Conservation (phyloP, 108 stramenopile genomes). For the Nitzschia sp. region DNA sequence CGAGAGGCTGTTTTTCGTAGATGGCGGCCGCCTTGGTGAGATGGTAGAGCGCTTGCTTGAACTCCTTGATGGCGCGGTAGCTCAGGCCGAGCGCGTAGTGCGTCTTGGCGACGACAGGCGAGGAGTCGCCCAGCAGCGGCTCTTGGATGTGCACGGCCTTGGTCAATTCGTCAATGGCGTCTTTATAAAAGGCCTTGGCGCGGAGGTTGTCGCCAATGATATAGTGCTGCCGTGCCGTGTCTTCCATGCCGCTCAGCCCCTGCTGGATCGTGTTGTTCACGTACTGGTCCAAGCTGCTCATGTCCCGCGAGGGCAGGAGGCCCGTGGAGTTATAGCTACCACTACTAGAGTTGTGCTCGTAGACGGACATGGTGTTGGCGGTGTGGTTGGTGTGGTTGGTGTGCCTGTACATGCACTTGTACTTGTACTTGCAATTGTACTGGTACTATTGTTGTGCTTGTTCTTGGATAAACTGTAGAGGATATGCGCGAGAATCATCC, state of each 20-base stretch:
- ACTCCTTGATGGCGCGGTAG: conserved; percentile 28
- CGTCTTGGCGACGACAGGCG: conserved; percentile 20
- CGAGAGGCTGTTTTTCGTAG: conserved; percentile 10
- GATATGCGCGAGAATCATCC: too few relatives aligned
- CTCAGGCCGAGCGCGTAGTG: conserved; percentile 30
- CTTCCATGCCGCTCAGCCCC: conserved; percentile 12
- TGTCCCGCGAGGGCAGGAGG: too few relatives aligned
- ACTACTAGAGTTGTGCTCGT: too few relatives aligned
- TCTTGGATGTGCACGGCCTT: conserved; percentile 29
- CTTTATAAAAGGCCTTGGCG: conserved; percentile 35
- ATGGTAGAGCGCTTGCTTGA: conserved; percentile 23
- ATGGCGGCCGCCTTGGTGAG: conserved; percentile 21
- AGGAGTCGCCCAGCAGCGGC: conserved; percentile 19
- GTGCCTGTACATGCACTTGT: too few relatives aligned
- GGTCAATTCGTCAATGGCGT: conserved; percentile 33
- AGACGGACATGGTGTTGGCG: too few relatives aligned
- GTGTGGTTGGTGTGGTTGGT: too few relatives aligned
- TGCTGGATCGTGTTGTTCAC: neutral
- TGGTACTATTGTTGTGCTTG: too few relatives aligned
- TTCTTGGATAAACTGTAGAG: too few relatives aligned
- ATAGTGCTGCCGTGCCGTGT: conserved; percentile 29
- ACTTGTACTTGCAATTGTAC: too few relatives aligned
- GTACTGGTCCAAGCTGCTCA: too few relatives aligned
- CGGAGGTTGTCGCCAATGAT: conserved; percentile 41
- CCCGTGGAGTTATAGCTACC: too few relatives aligned